Evolutionary conservation across 306 rosid genomes (phyloP).

Genomic region (Cicer arietinum): DNA sequence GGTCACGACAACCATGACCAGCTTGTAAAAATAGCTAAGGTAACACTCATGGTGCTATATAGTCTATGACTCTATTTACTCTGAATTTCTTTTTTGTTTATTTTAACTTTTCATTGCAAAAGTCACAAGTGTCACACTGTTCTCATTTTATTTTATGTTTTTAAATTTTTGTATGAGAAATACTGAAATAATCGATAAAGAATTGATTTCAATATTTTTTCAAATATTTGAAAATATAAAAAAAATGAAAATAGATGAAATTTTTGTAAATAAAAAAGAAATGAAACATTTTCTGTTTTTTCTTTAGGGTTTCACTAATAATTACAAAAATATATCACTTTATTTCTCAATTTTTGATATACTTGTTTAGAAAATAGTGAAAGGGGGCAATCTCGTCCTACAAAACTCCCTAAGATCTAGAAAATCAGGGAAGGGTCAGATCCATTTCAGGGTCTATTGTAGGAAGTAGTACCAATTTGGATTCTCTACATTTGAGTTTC

Average conservation of each 20-base stretch:
- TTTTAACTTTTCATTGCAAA: not conserved
- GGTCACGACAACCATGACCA: constrained; percentile 98
- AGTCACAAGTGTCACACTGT: not conserved
- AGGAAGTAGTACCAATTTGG: not conserved
- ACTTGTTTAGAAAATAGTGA: constrained; percentile 11
- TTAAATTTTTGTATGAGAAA: not conserved
- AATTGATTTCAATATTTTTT: not conserved
- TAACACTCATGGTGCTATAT: constrained; percentile 44
- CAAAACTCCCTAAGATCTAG: not conserved
- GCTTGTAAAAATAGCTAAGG: constrained; percentile 92
- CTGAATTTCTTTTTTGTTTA: not conserved
- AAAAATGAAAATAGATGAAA: not conserved
- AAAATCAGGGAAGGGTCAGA: not conserved
- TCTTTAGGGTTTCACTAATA: not conserved
- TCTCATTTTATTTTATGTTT: not conserved
- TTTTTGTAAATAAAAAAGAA: not conserved
- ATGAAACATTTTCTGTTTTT: not conserved
- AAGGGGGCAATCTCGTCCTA: not conserved
- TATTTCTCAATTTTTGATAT: not conserved
- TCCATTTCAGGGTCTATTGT: constrained; percentile 2
- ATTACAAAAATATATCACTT: not conserved
- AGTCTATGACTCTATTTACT: not conserved
- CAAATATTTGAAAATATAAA: constrained; percentile 1
- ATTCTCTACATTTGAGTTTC: too few relatives aligned
- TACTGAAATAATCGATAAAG: too few relatives aligned